Percentiles rank a stretch among this genome's conserved stretches.
Conservation (phyloP, 2,329 filamentous ascomycete genomes). For the Talaromyces sp. region DNA sequence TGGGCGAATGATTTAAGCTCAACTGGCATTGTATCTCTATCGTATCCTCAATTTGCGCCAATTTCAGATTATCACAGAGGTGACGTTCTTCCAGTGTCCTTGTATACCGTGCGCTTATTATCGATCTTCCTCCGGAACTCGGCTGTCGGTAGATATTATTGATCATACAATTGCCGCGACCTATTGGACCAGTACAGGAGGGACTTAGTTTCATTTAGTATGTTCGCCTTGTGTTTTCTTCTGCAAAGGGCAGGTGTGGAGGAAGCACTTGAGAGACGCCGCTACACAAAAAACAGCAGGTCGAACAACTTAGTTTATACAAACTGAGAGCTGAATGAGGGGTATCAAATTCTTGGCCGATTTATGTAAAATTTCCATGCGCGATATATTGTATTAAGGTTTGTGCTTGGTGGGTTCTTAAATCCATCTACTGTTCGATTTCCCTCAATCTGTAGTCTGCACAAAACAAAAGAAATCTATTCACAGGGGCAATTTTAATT, state of each 20-base stretch:
- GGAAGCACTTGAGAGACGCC: no score
- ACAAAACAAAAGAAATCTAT: not conserved
- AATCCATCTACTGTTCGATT: not conserved
- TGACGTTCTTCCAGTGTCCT: not conserved
- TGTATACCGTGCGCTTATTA: not conserved
- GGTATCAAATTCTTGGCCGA: not conserved
- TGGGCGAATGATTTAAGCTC: no score
- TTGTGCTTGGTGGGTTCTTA: not conserved
- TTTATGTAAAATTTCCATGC: not conserved
- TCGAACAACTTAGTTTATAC: not conserved
- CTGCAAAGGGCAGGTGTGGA: not conserved
- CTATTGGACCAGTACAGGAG: not conserved
- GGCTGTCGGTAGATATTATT: not conserved
- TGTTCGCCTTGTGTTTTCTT: not conserved
- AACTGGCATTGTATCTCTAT: no score
- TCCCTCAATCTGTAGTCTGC: no score
- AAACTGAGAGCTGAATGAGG: not conserved
- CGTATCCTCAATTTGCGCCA: no score
- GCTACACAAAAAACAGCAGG: not conserved
- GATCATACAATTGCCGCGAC: not conserved
- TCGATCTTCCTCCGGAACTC: not conserved
- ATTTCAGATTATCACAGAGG: no score
- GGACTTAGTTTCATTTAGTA: no score
- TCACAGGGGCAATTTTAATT: not conserved
- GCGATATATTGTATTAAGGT: not conserved